phyloP scores from a whole-genome alignment of 805 yeast genomes.

The Pichia membranifaciens region DNA sequence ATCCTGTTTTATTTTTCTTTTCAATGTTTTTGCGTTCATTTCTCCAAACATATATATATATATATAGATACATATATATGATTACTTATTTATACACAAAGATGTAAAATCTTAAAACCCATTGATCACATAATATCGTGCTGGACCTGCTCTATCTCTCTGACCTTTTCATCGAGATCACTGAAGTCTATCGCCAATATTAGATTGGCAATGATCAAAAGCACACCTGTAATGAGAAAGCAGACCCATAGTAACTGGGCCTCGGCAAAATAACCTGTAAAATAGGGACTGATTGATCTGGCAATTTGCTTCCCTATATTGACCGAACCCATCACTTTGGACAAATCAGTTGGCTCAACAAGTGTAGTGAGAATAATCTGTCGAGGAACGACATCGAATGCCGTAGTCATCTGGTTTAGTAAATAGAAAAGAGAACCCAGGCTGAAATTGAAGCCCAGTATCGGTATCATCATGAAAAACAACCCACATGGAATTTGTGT shows the following conservation, averaged over 20 bases:
- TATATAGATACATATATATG: too few relatives aligned
- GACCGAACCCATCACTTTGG: constrained; percentile 78
- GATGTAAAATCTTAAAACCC: too few relatives aligned
- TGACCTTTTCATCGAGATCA: constrained; percentile 32
- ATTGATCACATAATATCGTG: constrained; percentile 20
- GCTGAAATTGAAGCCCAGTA: constrained; percentile 31
- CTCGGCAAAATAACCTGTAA: constrained; percentile 71
- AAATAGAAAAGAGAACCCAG: constrained; percentile 47
- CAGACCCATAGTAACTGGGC: constrained; percentile 41
- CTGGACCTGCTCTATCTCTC: constrained; percentile 15
- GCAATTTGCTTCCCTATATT: constrained; percentile 84
- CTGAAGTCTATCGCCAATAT: constrained; percentile 39
- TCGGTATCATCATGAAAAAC: constrained; percentile 51
- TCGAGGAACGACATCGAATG: constrained; percentile 92
- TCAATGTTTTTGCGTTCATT: too few relatives aligned
- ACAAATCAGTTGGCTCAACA: constrained; percentile 55
- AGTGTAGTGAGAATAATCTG: constrained; percentile 71
- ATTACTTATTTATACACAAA: too few relatives aligned
- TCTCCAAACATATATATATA: too few relatives aligned
- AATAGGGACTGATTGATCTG: constrained; percentile 71
- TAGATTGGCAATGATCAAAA: constrained; percentile 44
- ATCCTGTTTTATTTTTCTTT: neutral
- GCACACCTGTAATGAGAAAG: constrained; percentile 46
- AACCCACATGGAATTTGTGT: constrained; percentile 77
- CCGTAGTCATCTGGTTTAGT: constrained; percentile 54